Evolutionary conservation across 176 grass and related monocot species (phyloP).

Genomic region (Phragmites australis): DNA sequence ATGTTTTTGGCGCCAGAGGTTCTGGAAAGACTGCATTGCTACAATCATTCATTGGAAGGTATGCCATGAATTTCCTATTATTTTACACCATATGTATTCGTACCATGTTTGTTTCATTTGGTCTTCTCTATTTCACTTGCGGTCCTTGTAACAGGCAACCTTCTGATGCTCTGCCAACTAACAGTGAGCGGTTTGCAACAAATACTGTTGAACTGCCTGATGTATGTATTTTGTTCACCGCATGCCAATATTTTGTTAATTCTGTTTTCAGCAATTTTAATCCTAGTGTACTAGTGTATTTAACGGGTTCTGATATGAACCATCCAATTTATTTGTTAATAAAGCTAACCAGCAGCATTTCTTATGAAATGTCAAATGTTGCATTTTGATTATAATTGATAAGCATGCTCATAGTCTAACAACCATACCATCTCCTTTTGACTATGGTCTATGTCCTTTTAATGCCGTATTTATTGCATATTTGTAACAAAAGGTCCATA

Average conservation of each 20-base stretch:
- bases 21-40: constrained; percentile 83
- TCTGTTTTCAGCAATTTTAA: neutral
- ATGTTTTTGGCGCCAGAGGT: constrained; percentile 86
- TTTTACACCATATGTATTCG: neutral
- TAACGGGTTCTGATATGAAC: neutral
- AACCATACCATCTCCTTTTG: neutral
- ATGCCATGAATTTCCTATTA: neutral
- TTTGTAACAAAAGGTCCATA: neutral
- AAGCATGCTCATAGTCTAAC: neutral
- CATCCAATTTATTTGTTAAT: constrained; percentile 5
- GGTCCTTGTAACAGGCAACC: constrained; percentile 58
- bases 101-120: neutral
- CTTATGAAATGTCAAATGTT: neutral
- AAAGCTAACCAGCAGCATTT: neutral
- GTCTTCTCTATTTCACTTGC: neutral
- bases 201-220: constrained; percentile 81
- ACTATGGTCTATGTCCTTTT: neutral
- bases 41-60: constrained; percentile 93
- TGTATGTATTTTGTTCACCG: constrained; percentile 40
- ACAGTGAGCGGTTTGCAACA: constrained; percentile 61
- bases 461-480: neutral
- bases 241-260: neutral
- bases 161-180: constrained; percentile 70
- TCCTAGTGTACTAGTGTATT: neutral
- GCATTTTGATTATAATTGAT: neutral